Percentiles rank a stretch among this genome's conserved stretches.
These are phyloP conservation scores for Tolypocladium album DNA, from an alignment of 2,329 filamentous ascomycete species.

Conservation along the genomic window DNA sequence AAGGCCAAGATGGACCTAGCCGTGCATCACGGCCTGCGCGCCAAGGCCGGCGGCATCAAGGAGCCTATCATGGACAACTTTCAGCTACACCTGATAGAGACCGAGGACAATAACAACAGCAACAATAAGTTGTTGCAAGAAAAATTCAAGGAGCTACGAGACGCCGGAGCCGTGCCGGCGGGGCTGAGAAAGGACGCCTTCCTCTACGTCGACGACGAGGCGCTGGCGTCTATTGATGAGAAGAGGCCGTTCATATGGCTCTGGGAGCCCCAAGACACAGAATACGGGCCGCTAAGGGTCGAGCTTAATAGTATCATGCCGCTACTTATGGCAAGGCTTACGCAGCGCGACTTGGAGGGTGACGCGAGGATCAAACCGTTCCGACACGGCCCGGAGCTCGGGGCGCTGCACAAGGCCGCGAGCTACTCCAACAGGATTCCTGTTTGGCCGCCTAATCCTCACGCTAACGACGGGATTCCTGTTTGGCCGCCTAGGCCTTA, in stretches of 20 bases:
- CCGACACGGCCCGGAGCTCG: neutral
- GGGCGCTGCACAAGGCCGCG: neutral
- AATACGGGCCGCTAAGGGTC: neutral
- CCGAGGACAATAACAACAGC: neutral
- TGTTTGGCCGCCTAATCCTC: neutral
- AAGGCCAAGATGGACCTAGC: neutral
- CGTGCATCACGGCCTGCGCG: neutral
- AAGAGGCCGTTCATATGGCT: neutral
- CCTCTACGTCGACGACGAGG: conserved; percentile 1
- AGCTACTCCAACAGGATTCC: neutral
- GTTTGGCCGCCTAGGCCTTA: neutral
- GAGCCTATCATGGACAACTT: neutral
- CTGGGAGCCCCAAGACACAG: neutral
- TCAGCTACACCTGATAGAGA: neutral
- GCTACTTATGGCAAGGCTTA: neutral
- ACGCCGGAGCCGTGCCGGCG: neutral
- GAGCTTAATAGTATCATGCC: neutral
- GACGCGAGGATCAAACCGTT: conserved; percentile 1
- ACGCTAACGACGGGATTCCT: neutral
- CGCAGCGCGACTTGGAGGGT: neutral
- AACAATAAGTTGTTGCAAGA: neutral
- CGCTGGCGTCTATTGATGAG: neutral
- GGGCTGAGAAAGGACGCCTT: conserved; percentile 1
- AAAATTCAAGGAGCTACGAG: neutral
- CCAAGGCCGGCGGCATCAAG: neutral